Evolutionary conservation across 2,329 filamentous ascomycete species (phyloP).

Genomic region (Penicillium italicum): DNA sequence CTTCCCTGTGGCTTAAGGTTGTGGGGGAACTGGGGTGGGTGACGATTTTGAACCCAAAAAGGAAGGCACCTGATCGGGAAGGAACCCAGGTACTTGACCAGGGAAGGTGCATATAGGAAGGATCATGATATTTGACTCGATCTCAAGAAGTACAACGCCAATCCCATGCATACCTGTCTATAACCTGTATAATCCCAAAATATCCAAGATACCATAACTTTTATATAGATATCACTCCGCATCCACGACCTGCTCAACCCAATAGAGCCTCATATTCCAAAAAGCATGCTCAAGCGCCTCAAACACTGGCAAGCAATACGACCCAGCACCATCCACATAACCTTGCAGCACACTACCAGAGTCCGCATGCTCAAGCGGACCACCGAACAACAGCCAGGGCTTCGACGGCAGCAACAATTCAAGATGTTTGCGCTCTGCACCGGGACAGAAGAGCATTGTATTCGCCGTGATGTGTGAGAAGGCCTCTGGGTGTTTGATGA

Average conservation of each 20-base stretch:
- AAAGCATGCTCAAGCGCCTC: slow-evolving; percentile 35
- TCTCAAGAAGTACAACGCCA: neutral
- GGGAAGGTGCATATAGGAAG: neutral
- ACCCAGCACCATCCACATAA: slow-evolving; percentile 22
- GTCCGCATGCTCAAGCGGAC: slow-evolving; percentile 35
- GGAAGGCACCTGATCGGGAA: neutral
- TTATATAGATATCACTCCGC: neutral
- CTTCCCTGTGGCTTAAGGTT: neutral
- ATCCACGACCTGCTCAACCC: neutral
- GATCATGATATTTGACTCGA: neutral
- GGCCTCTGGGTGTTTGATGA: slow-evolving; percentile 49
- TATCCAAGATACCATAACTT: neutral
- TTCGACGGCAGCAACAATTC: slow-evolving; percentile 47
- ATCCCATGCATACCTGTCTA: neutral
- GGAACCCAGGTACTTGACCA: neutral
- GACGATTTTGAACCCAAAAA: neutral
- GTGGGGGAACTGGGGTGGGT: neutral
- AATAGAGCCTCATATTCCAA: slow-evolving; percentile 39
- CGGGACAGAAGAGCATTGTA: slow-evolving; percentile 60
- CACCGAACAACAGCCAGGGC: slow-evolving; percentile 59
- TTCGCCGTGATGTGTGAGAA: slow-evolving; percentile 49
- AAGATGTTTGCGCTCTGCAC: slow-evolving; percentile 53
- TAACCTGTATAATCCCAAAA: neutral
- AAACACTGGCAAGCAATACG: slow-evolving; percentile 30
- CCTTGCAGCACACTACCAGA: slow-evolving; percentile 19